Base-by-base conservation (phyloP, 192 early-diverging fungal genomes). In the Dispira parvispora region DNA sequence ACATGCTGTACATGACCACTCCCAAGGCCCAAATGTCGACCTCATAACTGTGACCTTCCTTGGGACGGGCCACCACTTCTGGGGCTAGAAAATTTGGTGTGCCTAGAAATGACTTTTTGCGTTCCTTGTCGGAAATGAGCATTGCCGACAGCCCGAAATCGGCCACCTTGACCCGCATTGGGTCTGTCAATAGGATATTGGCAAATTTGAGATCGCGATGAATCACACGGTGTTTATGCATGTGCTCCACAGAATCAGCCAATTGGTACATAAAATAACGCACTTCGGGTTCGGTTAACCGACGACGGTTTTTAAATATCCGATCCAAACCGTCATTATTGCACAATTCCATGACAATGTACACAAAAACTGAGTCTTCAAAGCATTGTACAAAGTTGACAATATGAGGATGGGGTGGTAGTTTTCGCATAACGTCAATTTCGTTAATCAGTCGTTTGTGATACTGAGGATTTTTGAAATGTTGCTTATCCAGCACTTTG, bases 21-120 rank as follows among this genome's bases (percentile, higher is more conserved):
- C 93, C 94, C 4, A 91, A 64, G 3, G 88, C 87, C 96, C 96
- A 99, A 67, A 95, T 84, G 62, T 99, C 96, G 11, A 87, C 96
- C 68, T 91, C 89, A 65, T 83, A 92, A 55, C 88, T 88, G 69
- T 99, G 94, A 10, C 94, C 92, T 0, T 81, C 73, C 62, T 76
- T 70, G 32, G 75, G 71, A 62, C 84, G 86, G 67, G 87, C 88
- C 26, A 97, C 73, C 25, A 99, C 84, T 68, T 99, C 96, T 0
- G 96, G 96, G 1, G 96, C 96, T 66, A 99, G 86, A 67, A 96
- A 99, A 63, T 96, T 96, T 3, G 94, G 96, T 10, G 96, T 99
- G 13, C 96, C 96, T 62, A 94, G 86, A 64, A 97, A 91, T 2
- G 93, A 95, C 87, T 79, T 86, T 79, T 94, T 98, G 50, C 96